Evolutionary conservation across 306 rosid species (phyloP), one percentile per base, ranked within the genome.

Genomic region (Begonia peltatifolia): DNA sequence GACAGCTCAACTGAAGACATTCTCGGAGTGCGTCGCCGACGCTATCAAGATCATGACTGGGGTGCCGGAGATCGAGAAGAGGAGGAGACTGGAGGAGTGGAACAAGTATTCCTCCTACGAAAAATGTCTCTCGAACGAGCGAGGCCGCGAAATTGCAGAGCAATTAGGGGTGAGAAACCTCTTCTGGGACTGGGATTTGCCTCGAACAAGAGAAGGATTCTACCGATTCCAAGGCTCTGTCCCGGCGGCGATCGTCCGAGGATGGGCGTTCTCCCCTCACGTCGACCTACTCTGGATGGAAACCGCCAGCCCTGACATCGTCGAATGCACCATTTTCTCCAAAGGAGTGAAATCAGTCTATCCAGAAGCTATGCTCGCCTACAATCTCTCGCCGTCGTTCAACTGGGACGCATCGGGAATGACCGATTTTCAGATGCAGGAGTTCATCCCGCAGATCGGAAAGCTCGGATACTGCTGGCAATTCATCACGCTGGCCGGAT

Each of bases 401-500:
- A 92, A 92, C 2, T 92, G 99, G 99, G 99, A 92, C 64, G 96
- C 99, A 16, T 86, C 95, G 10, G 99, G 94, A 6, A 92, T 92
- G 99, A 86, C 0, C 14, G 84, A 86, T 56, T 57, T 69, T 9
- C 69, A 92, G 44, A 92, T 92, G 85, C 70, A 16, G 41, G 93
- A 86, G 36, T 92, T 92, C 64, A 92, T 92, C 44, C 99, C 99
- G 0, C 74, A 59, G 53, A 81, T 92, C 6, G 99, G 93, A 1
- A 73, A 65, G 70, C 58, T 92, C 54, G 99, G 99, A 10, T 92
- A 72, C 53, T 81, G 83, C 44, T 90, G 96, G 99, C 96, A 90
- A 67, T 90, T 86, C 54, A 90, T 86, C 47, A 90, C 99, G 6
- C 82, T 90, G 43, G 99, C 93, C 0, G 99, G 99, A 4, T 53